These are phyloP conservation scores for Phytophthora rubi DNA, from an alignment of 352 stramenopile genomes.

Conservation along the genomic window DNA sequence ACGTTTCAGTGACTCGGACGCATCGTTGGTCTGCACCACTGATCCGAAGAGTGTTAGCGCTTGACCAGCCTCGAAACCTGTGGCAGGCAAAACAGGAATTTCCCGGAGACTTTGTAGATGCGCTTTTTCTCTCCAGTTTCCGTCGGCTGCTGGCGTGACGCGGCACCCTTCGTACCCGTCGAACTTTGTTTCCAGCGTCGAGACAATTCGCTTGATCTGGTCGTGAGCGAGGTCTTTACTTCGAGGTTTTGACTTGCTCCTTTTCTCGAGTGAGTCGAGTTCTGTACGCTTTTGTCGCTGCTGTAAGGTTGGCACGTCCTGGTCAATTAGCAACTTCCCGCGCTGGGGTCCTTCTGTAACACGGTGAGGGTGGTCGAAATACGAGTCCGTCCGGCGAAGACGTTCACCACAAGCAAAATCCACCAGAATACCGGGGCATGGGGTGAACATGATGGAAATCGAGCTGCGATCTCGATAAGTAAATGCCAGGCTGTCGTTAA, in stretches of 20 bases:
- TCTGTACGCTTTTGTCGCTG: constrained; percentile 82
- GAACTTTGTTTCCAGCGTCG: constrained; percentile 68
- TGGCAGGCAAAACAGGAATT: constrained; percentile 67
- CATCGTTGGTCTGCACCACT: constrained; percentile 50
- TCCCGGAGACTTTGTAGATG: constrained; percentile 60
- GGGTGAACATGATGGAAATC: constrained; percentile 75
- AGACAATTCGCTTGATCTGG: constrained; percentile 70
- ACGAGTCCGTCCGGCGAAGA: constrained; percentile 72
- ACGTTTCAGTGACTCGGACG: constrained; percentile 40
- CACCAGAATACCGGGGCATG: constrained; percentile 58
- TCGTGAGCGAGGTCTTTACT: constrained; percentile 67
- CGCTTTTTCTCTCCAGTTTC: constrained; percentile 64
- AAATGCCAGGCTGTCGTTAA: constrained; percentile 79
- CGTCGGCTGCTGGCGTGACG: constrained; percentile 68
- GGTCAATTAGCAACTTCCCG: constrained; percentile 70
- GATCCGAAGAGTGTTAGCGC: constrained; percentile 59
- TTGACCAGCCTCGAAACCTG: constrained; percentile 64
- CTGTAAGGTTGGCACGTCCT: constrained; percentile 57
- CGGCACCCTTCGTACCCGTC: constrained; percentile 74
- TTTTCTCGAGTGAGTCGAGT: constrained; percentile 64
- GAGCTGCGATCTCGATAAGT: constrained; percentile 66
- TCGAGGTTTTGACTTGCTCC: constrained; percentile 77
- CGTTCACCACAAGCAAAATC: constrained; percentile 77
- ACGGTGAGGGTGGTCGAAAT: constrained; percentile 64
- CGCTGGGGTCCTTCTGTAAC: constrained; percentile 45